Base-by-base conservation (phyloP, 805 yeast species). In the Candida silvatica region DNA sequence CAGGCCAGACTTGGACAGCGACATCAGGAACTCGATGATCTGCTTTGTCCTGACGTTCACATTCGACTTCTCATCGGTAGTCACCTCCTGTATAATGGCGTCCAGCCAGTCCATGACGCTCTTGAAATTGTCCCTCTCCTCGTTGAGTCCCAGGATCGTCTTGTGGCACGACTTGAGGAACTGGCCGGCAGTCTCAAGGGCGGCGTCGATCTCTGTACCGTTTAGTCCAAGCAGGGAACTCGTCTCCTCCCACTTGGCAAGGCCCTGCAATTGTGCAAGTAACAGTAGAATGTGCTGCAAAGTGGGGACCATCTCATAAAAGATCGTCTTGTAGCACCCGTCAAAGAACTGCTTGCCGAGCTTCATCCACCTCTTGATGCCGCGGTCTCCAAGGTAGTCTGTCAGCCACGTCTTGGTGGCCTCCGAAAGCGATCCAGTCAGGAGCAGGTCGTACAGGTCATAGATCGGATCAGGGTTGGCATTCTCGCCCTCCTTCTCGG, bases 331-430 rank as follows among this genome's bases (percentile, higher is more conserved):
- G 36, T 76, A 56, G 1, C 69, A 54, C 30, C 58, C 58, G 29
- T 77, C 80, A 46, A 70, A 78, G 11, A 69, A 60, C 2, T 63
- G 53, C 24, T 63, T 66, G 0, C 81, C 79, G 14, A 67, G 34
- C 35, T 64, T 67, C 3, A 58, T 56, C 71, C 85, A 71, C 43
- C 72, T 62, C 41, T 69, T 72, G 15, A 72, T 51, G 20, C 83
- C 83, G 41, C 81, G 60, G 41, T 79, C 86, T 0, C 84, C 87
- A 23, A 81, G 58, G 32, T 76, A 73, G 44, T 78, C 77, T 17
- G 71, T 65, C 48, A 82, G 58, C 76, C 77, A 81, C 37, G 73
- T 76, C 39, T 65, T 67, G 2, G 74, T 57, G 1, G 62, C 54
- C 11, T 59, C 62, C 1, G 74, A 65, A 38, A 77, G 61, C 34